Evolutionary conservation across 345 rosid genomes (phyloP).

Genomic region (Brassica napus): Da-Ae NC_063452.1:62034501-62035000

Average conservation of each 20-base stretch:
- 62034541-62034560: constrained; percentile 33
- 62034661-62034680: neutral
- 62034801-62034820: neutral
- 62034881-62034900: constrained; percentile 18
- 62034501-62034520: constrained; percentile 35
- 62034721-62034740: too few relatives aligned
- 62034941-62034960: constrained; percentile 77
- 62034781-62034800: neutral
- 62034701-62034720: too few relatives aligned
- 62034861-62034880: constrained; percentile 2
- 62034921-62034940: constrained; percentile 64
- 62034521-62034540: constrained; percentile 30
- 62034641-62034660: neutral
- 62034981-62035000: constrained; percentile 73
- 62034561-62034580: constrained; percentile 36
- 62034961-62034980: constrained; percentile 66
- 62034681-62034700: neutral
- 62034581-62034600: constrained; percentile 26
- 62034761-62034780: neutral
- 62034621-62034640: neutral
- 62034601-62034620: neutral
- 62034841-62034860: neutral
- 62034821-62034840: neutral
- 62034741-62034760: too few relatives aligned
- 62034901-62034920: constrained; percentile 50